Evolutionary conservation across 345 rosid genomes (phyloP).

Genomic region (Psidium guajava): DNA sequence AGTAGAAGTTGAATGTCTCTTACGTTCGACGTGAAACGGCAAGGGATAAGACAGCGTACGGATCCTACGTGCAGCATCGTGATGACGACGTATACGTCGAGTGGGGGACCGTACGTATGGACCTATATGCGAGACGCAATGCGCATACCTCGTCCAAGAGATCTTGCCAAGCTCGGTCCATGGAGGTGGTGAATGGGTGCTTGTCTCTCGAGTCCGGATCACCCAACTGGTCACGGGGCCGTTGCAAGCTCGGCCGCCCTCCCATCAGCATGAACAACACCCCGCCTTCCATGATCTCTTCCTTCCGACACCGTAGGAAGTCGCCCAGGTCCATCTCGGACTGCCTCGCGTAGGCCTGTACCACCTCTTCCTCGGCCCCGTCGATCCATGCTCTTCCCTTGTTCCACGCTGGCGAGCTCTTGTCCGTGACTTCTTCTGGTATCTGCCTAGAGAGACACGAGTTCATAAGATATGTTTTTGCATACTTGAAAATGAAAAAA

Average conservation of each 20-base stretch:
- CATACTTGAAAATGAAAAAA: not conserved
- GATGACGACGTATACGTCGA: not conserved
- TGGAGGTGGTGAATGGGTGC: slow-evolving; percentile 47
- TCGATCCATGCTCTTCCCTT: slow-evolving; percentile 52
- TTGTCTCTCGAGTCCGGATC: slow-evolving; percentile 38
- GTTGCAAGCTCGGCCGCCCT: slow-evolving; percentile 26
- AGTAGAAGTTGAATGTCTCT: not conserved
- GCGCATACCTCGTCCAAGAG: slow-evolving; percentile 34
- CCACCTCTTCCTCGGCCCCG: slow-evolving; percentile 36
- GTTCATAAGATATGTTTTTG: not conserved
- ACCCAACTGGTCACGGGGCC: slow-evolving; percentile 28
- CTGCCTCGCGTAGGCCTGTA: slow-evolving; percentile 40
- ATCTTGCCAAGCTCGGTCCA: slow-evolving; percentile 67
- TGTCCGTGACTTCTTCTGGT: slow-evolving; percentile 32
- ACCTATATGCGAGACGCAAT: not conserved
- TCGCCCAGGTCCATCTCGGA: slow-evolving; percentile 41
- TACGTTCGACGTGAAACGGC: not conserved
- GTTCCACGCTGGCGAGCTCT: slow-evolving; percentile 39
- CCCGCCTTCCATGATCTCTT: slow-evolving; percentile 47
- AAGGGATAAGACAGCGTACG: not conserved
- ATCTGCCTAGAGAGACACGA: slow-evolving; percentile 12
- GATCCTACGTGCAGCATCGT: not conserved
- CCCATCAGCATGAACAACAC: slow-evolving; percentile 44
- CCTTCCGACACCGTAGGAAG: slow-evolving; percentile 41
- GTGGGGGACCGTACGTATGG: not conserved